These are phyloP conservation scores for Begonia peltatifolia DNA, from an alignment of 306 rosid species.

Conservation along the genomic window DNA sequence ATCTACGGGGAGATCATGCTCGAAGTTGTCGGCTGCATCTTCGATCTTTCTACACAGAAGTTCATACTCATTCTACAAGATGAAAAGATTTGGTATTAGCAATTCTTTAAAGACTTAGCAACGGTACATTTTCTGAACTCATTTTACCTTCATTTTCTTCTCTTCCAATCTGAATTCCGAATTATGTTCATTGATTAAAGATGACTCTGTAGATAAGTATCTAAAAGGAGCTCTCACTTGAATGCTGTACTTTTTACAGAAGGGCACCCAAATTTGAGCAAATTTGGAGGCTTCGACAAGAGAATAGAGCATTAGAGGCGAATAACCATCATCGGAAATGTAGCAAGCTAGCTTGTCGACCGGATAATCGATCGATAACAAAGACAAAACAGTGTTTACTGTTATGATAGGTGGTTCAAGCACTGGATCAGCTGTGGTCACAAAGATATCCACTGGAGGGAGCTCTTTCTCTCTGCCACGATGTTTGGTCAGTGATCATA, in stretches of 20 bases:
- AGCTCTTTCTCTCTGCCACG: constrained; percentile 20
- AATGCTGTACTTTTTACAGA: constrained; percentile 35
- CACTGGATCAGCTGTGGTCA: constrained; percentile 50
- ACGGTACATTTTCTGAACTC: constrained; percentile 13
- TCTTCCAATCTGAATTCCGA: constrained; percentile 10
- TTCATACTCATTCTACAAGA: constrained; percentile 35
- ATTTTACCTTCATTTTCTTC: constrained; percentile 30
- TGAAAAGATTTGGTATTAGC: no score
- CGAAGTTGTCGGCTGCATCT: constrained; percentile 10
- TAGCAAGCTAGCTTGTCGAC: constrained; percentile 54
- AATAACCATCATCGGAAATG: constrained; percentile 56
- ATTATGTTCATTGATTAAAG: not conserved
- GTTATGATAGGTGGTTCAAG: constrained; percentile 53
- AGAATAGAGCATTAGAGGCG: constrained; percentile 39
- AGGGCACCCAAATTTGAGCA: constrained; percentile 51
- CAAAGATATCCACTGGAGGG: constrained; percentile 45
- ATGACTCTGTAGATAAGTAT: constrained; percentile 18
- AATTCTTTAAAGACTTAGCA: no score
- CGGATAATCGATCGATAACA: constrained; percentile 64
- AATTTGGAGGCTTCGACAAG: constrained; percentile 42
- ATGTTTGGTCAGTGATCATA: no score
- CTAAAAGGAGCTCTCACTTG: constrained; percentile 48
- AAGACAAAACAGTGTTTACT: constrained; percentile 46
- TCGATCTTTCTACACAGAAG: constrained; percentile 18
- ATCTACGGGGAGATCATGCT: constrained; percentile 11